These are phyloP conservation scores for Xanthoceras sorbifolium DNA, from an alignment of 345 rosid genomes.

Conservation along the genomic window DNA sequence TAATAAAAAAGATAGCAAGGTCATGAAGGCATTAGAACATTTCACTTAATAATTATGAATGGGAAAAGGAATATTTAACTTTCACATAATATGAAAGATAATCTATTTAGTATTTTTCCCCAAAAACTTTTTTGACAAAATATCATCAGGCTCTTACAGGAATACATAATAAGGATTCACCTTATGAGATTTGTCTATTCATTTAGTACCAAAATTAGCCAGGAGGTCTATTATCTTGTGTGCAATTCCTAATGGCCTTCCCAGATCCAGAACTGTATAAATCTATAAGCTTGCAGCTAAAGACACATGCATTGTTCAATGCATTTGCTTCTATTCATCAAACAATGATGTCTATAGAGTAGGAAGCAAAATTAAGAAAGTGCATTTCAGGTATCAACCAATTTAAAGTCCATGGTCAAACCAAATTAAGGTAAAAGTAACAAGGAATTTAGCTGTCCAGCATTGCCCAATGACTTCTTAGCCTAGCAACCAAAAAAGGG, in stretches of 20 bases:
- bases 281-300: neutral
- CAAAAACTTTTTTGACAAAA: neutral
- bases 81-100: neutral
- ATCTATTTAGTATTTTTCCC: neutral
- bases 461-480: constrained; percentile 3
- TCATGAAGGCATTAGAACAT: neutral
- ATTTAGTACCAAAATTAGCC: neutral
- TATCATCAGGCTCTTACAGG: neutral
- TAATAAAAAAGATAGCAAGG: constrained; percentile 24
- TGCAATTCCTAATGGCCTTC: neutral
- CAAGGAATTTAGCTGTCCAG: neutral
- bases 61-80: neutral
- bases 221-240: neutral
- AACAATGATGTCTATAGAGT: neutral
- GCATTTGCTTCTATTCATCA: neutral
- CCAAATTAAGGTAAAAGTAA: neutral
- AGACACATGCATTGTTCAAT: neutral
- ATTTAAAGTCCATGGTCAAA: neutral
- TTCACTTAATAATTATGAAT: neutral
- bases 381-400: neutral
- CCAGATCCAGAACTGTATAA: neutral
- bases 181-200: neutral
- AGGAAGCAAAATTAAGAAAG: neutral
- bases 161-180: neutral
- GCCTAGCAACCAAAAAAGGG: neutral